Evolutionary conservation across 805 yeast species (phyloP), one percentile per base, ranked within the genome.

Genomic region (Saturnispora bothae): DNA sequence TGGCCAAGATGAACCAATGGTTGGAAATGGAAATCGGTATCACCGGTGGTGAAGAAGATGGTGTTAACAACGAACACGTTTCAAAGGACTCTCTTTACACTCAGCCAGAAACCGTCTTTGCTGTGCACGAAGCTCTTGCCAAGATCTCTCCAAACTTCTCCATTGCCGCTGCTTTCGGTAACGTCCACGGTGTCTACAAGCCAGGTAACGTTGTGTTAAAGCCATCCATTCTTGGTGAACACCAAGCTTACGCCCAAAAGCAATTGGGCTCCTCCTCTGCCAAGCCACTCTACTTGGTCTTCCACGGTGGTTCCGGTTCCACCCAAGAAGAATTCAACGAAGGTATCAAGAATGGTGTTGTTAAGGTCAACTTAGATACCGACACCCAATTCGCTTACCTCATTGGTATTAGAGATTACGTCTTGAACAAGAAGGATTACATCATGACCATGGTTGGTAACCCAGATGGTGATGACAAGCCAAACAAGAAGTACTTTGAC

Each of bases 31-130:
- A 92, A 76, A 92, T 92, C 63, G 98, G 98, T 78, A 92, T 92
- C 78, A 92, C 98, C 64, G 98, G 98, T 71, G 98, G 98, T 80
- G 98, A 92, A 75, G 98, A 92, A 72, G 98, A 92, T 63, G 98
- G 98, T 79, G 98, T 92, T 59, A 92, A 92, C 81, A 92, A 92
- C 78, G 94, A 89, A 68, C 73, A 77, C 64, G 96, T 84, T 51
- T 76, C 76, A 61, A 81, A 82, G 69, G 86, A 83, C 48, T 64
- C 82, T 48, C 72, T 92, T 57, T 92, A 89, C 83, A 92, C 98
- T 54, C 76, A 78, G 55, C 85, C 98, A 56, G 95, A 83, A 70
- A 89, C 95, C 53, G 95, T 92, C 40, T 92, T 63, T 69, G 77
- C 76, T 50, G 97, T 92, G 56, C 73, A 85, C 78, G 70, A 83